Base-by-base conservation (phyloP, 2,329 filamentous ascomycete species). In the Pseudogymnoascus sp. region DNA sequence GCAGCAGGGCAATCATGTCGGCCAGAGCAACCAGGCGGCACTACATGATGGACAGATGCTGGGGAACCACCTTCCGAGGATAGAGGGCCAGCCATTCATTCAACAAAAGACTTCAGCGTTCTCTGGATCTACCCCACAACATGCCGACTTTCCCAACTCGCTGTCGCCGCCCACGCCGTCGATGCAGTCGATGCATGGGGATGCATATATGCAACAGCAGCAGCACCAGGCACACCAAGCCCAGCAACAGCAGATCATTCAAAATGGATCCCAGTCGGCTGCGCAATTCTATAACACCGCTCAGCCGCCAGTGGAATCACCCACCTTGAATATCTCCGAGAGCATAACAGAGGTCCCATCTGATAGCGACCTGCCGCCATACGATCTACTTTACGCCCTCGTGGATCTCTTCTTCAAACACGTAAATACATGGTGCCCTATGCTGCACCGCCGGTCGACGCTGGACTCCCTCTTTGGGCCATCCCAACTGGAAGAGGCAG, bases 401-500 rank as follows among this genome's bases (percentile, higher is more conserved):
- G 87, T 88, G 5, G 88, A 91, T 69, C 79, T 91, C 0, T 92
- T 90, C 72, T 92, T 92, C 71, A 89, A 90, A 66, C 86, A 91
- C 70, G 84, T 91, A 72, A 91, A 91, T 70, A 88, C 87, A 0
- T 92, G 89, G 88, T 96, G 91, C 72, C 92, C 93, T 0, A 95
- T 96, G 23, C 79, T 96, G n/a, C 91, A 96, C 75, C 85, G 91
- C 21, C 86, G 90, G 71, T 86, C 88, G 3, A 96, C 91, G 0
- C 75, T 96, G 7, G 90, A 96, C 69, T 86, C 86, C 0, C 80
- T 96, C 0, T 96, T 96, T 69, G 91, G 91, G 0, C 84, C 87
- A 1, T 85, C 86, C 0, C 84, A 87, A 1, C 78, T 95, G 1
- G 89, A 93, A 39, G 90, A 96, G 74, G 86, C 88, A 1, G 92